A percentile compares a stretch with the other conserved stretches of the same genome.
phyloP scores from a whole-genome alignment of 106 monocot genomes.

The Hemerocallis citrina region DNA sequence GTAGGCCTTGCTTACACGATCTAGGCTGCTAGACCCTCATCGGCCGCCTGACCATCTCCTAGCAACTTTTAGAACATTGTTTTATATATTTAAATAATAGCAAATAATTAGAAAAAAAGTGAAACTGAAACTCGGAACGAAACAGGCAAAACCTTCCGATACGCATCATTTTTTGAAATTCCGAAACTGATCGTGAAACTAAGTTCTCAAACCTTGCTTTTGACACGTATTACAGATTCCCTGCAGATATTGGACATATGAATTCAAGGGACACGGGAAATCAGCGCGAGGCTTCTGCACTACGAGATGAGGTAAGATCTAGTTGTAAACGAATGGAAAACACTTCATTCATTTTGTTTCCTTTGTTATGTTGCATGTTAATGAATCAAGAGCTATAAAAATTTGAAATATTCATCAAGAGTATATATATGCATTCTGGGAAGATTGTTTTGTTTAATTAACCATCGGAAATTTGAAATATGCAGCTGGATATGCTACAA shows the following conservation, averaged over 20 bases:
- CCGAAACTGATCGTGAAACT: too few relatives aligned
- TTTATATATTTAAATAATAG: too few relatives aligned
- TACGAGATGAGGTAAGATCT: conserved; percentile 57
- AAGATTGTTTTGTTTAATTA: not conserved
- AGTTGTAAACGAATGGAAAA: not conserved
- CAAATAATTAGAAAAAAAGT: too few relatives aligned
- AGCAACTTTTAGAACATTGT: too few relatives aligned
- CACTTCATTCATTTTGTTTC: not conserved
- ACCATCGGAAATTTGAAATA: too few relatives aligned
- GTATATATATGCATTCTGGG: not conserved
- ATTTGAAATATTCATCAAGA: not conserved
- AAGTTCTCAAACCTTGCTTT: too few relatives aligned
- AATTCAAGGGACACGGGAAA: conserved; percentile 37
- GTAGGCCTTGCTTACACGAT: too few relatives aligned
- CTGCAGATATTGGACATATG: conserved; percentile 21
- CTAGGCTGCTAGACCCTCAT: too few relatives aligned
- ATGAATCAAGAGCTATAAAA: not conserved
- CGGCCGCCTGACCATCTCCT: too few relatives aligned
- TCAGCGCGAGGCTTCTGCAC: conserved; percentile 52
- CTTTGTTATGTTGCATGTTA: not conserved
- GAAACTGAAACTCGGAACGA: too few relatives aligned
- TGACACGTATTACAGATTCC: conserved; percentile 36
- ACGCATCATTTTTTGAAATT: too few relatives aligned
- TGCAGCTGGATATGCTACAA: conserved; percentile 83
- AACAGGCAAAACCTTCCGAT: too few relatives aligned